Conservation (phyloP, 2,329 filamentous ascomycete genomes). For the Orbilia brochopaga region DNA sequence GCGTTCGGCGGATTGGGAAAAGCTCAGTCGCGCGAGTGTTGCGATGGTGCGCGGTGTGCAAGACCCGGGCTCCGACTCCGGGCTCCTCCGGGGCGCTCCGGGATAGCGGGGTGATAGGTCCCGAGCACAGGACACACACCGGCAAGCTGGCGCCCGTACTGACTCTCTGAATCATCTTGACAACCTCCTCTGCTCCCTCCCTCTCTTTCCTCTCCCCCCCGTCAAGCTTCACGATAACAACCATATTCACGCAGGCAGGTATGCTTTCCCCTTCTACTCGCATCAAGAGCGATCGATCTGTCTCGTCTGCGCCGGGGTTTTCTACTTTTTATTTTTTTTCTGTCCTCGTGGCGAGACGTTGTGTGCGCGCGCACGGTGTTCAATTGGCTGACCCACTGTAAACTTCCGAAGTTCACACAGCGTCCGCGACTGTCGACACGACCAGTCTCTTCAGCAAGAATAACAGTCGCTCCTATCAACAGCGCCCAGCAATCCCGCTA, state of each 20-base stretch:
- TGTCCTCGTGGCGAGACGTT: not conserved
- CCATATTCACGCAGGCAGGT: slow-evolving; percentile 23
- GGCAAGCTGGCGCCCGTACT: slow-evolving; percentile 3
- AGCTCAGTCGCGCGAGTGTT: slow-evolving; percentile 25
- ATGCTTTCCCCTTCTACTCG: slow-evolving; percentile 8
- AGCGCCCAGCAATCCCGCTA: slow-evolving; percentile 54
- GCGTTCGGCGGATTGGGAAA: slow-evolving; percentile 28
- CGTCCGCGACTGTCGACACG: slow-evolving; percentile 17
- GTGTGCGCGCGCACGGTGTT: slow-evolving; percentile 7
- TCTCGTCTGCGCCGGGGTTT: not conserved
- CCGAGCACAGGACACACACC: not conserved
- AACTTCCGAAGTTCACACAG: slow-evolving; percentile 44
- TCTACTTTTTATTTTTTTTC: not conserved
- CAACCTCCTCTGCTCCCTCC: slow-evolving; percentile 15
- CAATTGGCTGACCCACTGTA: slow-evolving; percentile 44
- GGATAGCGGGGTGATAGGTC: slow-evolving; percentile 18
- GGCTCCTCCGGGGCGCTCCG: not conserved
- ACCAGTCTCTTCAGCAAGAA: slow-evolving; percentile 11
- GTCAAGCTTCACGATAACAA: slow-evolving; percentile 50
- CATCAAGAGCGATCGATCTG: too few species aligned
- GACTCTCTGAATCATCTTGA: slow-evolving; percentile 13
- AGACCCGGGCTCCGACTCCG: not conserved
- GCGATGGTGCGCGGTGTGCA: too few species aligned
- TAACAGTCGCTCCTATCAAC: slow-evolving; percentile 30
- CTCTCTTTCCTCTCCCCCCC: slow-evolving; percentile 17